Percentiles rank a stretch among this genome's conserved stretches.
Conservation (phyloP, 305 asterid genomes). For the Fraxinus greggii region DNA sequence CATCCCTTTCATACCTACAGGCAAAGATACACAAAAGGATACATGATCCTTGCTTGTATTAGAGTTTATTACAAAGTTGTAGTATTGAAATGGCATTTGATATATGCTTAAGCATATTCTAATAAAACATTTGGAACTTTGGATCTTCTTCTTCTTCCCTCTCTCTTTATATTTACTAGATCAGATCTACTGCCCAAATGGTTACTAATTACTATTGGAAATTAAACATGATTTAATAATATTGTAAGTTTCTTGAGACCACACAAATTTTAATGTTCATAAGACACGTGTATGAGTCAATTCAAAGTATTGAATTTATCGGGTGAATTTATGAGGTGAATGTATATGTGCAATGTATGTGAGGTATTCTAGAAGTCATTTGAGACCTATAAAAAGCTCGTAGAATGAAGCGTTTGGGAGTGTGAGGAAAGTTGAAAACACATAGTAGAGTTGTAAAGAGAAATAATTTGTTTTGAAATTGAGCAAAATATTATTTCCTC, state of each 20-base stretch:
- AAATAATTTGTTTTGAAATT: too few species aligned
- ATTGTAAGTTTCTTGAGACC: neutral
- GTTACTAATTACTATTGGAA: neutral
- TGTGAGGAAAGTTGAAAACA: too few species aligned
- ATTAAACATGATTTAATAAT: neutral
- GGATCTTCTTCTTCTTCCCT: neutral
- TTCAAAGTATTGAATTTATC: too few species aligned
- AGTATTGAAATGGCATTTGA: neutral
- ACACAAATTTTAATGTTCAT: neutral
- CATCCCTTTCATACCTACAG: slow-evolving; percentile 18
- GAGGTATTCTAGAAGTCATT: too few species aligned
- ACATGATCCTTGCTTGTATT: neutral
- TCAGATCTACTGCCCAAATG: neutral
- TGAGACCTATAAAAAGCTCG: too few species aligned
- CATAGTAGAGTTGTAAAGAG: too few species aligned
- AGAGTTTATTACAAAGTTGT: neutral
- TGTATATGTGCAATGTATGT: too few species aligned
- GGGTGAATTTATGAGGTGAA: too few species aligned
- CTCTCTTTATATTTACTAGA: neutral
- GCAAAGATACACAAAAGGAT: slow-evolving; percentile 4
- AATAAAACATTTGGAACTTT: neutral
- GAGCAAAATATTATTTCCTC: too few species aligned
- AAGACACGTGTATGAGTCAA: too few species aligned
- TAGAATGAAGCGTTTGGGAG: too few species aligned
- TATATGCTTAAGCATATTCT: neutral